phyloP scores from a whole-genome alignment of 2,329 filamentous ascomycete species.

The Lasiodiplodia sp. region DNA sequence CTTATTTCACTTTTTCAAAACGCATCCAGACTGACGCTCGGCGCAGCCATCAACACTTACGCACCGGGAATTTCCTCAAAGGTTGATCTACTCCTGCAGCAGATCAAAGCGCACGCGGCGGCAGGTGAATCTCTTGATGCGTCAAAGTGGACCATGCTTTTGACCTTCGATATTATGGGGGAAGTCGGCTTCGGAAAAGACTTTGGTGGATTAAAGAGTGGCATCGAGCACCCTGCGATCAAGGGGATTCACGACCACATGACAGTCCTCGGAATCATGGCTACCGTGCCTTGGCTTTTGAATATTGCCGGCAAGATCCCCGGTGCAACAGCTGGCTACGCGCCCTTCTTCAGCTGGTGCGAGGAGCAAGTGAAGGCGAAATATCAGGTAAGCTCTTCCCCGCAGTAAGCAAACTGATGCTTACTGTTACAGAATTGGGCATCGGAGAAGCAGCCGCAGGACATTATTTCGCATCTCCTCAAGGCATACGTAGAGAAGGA shows the following conservation, averaged over 20 bases:
- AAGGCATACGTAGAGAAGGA: constrained; percentile 50
- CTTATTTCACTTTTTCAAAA: background rate
- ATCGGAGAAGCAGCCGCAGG: constrained; percentile 41
- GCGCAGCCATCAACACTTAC: constrained; percentile 44
- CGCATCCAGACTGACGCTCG: background rate
- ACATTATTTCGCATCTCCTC: constrained; percentile 51
- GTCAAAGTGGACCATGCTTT: constrained; percentile 47
- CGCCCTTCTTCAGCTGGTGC: constrained; percentile 42
- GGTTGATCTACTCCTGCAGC: constrained; percentile 37
- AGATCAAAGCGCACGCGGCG: constrained; percentile 36
- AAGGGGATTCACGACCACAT: constrained; percentile 47
- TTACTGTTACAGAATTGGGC: constrained; percentile 34
- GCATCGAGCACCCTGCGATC: constrained; percentile 42
- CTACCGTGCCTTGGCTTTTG: constrained; percentile 47
- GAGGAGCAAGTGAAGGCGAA: constrained; percentile 41
- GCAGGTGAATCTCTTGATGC: constrained; percentile 35
- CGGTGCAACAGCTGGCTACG: constrained; percentile 38
- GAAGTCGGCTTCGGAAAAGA: constrained; percentile 53
- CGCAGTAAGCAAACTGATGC: background rate
- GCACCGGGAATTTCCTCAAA: constrained; percentile 45
- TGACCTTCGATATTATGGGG: constrained; percentile 60
- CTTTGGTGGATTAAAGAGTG: constrained; percentile 47
- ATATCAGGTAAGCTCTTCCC: constrained; percentile 35
- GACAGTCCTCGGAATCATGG: constrained; percentile 42
- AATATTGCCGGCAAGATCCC: constrained; percentile 43